Evolutionary conservation across 345 rosid species (phyloP), one percentile per base, ranked within the genome.

Genomic region (Nasturtium officinale): DNA sequence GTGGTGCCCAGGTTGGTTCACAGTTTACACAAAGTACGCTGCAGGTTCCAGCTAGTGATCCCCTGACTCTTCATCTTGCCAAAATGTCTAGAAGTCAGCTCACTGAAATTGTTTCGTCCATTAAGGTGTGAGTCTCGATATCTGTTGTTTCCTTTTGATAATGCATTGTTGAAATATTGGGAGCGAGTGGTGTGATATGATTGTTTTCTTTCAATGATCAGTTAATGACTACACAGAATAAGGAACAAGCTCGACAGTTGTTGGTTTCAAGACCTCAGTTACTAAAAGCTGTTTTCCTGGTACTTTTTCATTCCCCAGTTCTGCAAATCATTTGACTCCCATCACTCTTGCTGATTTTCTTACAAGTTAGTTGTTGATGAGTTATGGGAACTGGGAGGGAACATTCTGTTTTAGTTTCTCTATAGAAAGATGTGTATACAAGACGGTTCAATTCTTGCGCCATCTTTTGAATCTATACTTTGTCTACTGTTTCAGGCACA

Each of bases 251-350:
- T 69, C 84, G 84, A 45, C 90, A 88, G 84, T 84, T 95, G 71
- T 81, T 95, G 77, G 85, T 85, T 51, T 81, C 87, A 32, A 88
- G 73, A 73, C 96, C 97, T 25, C 90, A 82, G 80, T 75, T 95
- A 78, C 69, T 87, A 51, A 95, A 88, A 87, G 92, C 99, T 69
- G 82, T 95, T 61, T 91, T 91, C 71, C 96, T 84, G 97, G 99
- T 95, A 72, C 52, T 67, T 59, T 40, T 73, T 62, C 13, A 38
- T 65, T 12, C 67, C 69, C 40, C 7, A 9, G 18, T 13, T 21
- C 35, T 59, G 55, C 11, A 29, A 59, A 51, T 37, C 7, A 15
- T 58, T 28, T 8, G 51, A 13, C 35, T 33, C 51, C 67, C 8
- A n/a, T n/a, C 25, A 23, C 25, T 23, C 25, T 23, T 63, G 7